These are phyloP conservation scores for Microbotryum lychnidis-dioicae DNA, from an alignment of 1,284 basidiomycete species.

Conservation along the genomic window DNA sequence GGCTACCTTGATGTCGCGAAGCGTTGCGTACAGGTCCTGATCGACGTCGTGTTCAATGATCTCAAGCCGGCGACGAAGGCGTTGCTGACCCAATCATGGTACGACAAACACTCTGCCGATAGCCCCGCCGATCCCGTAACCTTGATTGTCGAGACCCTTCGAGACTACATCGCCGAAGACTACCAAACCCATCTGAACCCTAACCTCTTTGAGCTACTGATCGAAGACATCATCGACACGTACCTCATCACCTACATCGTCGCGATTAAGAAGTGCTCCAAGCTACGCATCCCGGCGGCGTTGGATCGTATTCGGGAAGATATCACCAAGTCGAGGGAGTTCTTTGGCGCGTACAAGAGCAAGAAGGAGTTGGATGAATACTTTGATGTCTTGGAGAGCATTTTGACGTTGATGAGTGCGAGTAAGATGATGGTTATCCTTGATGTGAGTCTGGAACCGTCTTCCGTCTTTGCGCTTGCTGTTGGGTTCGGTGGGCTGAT, in stretches of 20 bases:
- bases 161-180: constrained; percentile 80
- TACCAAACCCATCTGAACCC: constrained; percentile 86
- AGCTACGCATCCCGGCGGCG: constrained; percentile 77
- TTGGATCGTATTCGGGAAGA: constrained; percentile 75
- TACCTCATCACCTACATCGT: constrained; percentile 89
- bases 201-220: constrained; percentile 79
- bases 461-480: not conserved
- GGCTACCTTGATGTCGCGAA: constrained; percentile 97
- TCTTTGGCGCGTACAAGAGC: constrained; percentile 73
- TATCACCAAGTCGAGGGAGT: constrained; percentile 63
- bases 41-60: constrained; percentile 93
- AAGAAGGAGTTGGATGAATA: constrained; percentile 69
- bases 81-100: constrained; percentile 78
- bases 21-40: constrained; percentile 87
- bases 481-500: too few species aligned
- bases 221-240: constrained; percentile 86
- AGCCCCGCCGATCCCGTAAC: constrained; percentile 57
- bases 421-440: constrained; percentile 89
- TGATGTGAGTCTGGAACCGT: constrained; percentile 51
- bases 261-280: constrained; percentile 72
- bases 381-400: constrained; percentile 80
- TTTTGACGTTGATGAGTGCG: constrained; percentile 76
- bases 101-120: constrained; percentile 39
- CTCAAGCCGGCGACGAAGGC: constrained; percentile 78
- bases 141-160: constrained; percentile 88